Evolutionary conservation across 345 rosid genomes (phyloP), one percentile per base, ranked within the genome.

Genomic region (Aquilaria sinensis): DNA sequence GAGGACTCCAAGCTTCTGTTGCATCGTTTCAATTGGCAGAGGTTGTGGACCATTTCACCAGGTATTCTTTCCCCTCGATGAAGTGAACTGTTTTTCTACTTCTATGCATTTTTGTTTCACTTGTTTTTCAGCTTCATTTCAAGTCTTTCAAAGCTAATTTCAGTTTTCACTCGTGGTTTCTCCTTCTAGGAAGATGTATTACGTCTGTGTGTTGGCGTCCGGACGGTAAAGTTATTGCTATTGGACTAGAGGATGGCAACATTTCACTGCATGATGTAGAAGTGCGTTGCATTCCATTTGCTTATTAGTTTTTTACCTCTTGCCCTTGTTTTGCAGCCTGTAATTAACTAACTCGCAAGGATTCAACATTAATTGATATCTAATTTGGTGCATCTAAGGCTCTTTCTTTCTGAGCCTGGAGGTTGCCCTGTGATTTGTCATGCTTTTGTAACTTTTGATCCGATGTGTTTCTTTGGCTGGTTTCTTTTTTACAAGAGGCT

Each of bases 191-290:
- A 69, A 84, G 76, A 76, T 49, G 71, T 41, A 72, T 84, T 57
- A 78, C 88, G 33, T 87, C 94, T 15, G 68, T 84, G 70, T 93
- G 97, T 57, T 93, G 96, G 96, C 90, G 86, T 79, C 96, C 92
- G 49, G 96, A 86, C 69, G 94, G 94, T 57, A 90, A 93, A 67
- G 96, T 87, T 10, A 74, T 87, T 64, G 96, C 92, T 51, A 78
- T 90, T 62, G 97, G 98, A 51, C 87, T 85, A 1, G 96, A 90
- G 70, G 94, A 93, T 62, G 97, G 98, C 63, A 84, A 82, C 33
- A 75, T 90, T 78, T 79, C 83, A 0, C 71, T 87, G 77, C 94
- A 87, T 53, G 92, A 92, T 68, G 98, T 92, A 64, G 98, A 92
- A 85, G 96, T 75, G 56, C 68, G 82, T 63, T 54, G n/a, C 65